Conservation (phyloP, 2,329 filamentous ascomycete genomes). For the Ramichloridium luteum region DNA sequence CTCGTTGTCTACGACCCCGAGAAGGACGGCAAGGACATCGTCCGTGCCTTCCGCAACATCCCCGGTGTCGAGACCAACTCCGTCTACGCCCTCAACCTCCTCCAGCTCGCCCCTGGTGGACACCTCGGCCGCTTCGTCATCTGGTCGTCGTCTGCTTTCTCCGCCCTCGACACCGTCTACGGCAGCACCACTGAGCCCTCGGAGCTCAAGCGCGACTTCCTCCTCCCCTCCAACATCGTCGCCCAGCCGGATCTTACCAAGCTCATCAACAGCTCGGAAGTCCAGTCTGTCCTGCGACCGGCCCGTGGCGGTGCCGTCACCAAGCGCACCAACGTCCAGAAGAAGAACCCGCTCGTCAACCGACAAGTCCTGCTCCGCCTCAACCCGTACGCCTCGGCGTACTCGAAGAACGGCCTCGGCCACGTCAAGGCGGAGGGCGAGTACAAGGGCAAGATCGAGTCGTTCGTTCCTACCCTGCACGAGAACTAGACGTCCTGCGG, state of each 20-base stretch:
- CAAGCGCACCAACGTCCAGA: slow-evolving; percentile 86
- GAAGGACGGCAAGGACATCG: slow-evolving; percentile 86
- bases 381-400: slow-evolving; percentile 93
- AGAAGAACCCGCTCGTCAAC: slow-evolving; percentile 99
- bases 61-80: slow-evolving; percentile 93
- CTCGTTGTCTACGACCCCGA: slow-evolving; percentile 96
- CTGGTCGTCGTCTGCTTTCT: slow-evolving; percentile 96
- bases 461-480: slow-evolving; percentile 38
- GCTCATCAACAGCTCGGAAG: slow-evolving; percentile 98
- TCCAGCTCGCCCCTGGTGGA: slow-evolving; percentile 97
- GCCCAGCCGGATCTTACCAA: slow-evolving; percentile 90
- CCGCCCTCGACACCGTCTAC: slow-evolving; percentile 94
- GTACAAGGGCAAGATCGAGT: slow-evolving; percentile 42
- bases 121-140: slow-evolving; percentile 98
- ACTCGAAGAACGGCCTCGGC: slow-evolving; percentile 74
- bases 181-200: slow-evolving; percentile 82
- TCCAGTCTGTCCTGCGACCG: slow-evolving; percentile 87
- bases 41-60: slow-evolving; percentile 96
- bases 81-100: slow-evolving; percentile 90
- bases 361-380: slow-evolving; percentile 97
- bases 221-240: slow-evolving; percentile 84
- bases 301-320: slow-evolving; percentile 82
- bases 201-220: slow-evolving; percentile 97
- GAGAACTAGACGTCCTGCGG: slow-evolving; percentile 38
- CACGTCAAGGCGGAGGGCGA: slow-evolving; percentile 54